Percentiles rank a stretch among this genome's conserved stretches.
Conservation (phyloP, 2,329 filamentous ascomycete genomes). For the Penicillium sp. region DNA sequence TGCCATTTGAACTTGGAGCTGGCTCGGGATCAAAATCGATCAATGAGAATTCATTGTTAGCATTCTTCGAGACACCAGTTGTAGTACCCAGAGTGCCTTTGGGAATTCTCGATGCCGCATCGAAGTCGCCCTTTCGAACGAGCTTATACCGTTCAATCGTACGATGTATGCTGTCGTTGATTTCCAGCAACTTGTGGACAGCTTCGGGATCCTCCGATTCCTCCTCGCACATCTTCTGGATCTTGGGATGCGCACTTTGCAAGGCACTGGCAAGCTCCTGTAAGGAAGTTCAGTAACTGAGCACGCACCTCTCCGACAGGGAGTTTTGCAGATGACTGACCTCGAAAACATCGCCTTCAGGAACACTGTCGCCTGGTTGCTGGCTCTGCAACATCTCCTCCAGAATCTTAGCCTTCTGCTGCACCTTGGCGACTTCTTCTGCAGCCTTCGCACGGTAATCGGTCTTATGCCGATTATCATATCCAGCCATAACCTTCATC, state of each 20-base stretch:
- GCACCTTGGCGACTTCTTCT: slow-evolving; percentile 90
- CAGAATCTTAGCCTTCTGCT: slow-evolving; percentile 88
- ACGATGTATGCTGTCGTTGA: slow-evolving; percentile 97
- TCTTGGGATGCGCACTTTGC: slow-evolving; percentile 94
- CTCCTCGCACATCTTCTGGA: slow-evolving; percentile 99
- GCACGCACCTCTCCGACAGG: background rate
- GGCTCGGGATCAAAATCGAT: slow-evolving; percentile 74
- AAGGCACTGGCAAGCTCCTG: slow-evolving; percentile 85
- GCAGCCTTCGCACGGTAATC: slow-evolving; percentile 98
- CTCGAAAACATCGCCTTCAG: slow-evolving; percentile 69
- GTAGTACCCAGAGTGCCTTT: slow-evolving; percentile 74
- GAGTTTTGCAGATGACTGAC: slow-evolving; percentile 37
- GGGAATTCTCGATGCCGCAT: slow-evolving; percentile 79
- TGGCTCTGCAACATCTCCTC: slow-evolving; percentile 91
- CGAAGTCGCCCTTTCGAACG: slow-evolving; percentile 91
- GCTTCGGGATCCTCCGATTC: slow-evolving; percentile 96
- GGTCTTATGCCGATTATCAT: slow-evolving; percentile 91
- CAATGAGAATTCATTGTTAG: slow-evolving; percentile 79
- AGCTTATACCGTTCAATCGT: slow-evolving; percentile 95
- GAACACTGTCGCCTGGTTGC: slow-evolving; percentile 76
- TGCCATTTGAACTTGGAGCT: slow-evolving; percentile 53
- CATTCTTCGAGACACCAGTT: slow-evolving; percentile 65
- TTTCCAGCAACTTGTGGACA: slow-evolving; percentile 91
- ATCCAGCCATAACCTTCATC: slow-evolving; percentile 99
- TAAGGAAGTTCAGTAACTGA: slow-evolving; percentile 10